A percentile compares a stretch with the other conserved stretches of the same genome.
Evolutionary conservation across 768 basidiomycete genomes (phyloP).

Genomic region (Trametes elegans): DNA sequence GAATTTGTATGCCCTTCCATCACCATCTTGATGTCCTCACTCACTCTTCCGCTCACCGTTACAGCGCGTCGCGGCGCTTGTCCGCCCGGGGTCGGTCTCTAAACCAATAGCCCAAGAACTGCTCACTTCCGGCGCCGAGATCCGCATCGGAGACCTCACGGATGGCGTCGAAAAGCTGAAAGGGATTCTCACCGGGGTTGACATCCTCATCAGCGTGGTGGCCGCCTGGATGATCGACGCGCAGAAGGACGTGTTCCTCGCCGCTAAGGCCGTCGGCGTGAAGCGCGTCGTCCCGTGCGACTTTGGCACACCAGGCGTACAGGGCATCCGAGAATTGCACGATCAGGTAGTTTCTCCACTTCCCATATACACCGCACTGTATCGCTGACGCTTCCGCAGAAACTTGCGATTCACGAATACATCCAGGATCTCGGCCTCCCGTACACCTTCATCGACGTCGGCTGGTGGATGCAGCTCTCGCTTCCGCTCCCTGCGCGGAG

Average conservation of each 20-base stretch:
- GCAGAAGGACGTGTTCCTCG: constrained; percentile 19
- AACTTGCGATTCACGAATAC: constrained; percentile 29
- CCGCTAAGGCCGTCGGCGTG: constrained; percentile 23
- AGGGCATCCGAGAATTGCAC: constrained; percentile 14
- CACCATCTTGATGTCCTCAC: too few relatives aligned
- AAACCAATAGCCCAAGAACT: constrained; percentile 16
- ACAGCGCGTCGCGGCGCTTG: constrained; percentile 14
- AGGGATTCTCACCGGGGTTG: constrained; percentile 14
- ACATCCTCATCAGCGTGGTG: constrained; percentile 18
- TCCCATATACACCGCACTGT: too few relatives aligned
- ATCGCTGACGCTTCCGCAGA: constrained; percentile 24
- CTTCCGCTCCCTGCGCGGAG: constrained; percentile 2
- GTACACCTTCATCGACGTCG: constrained; percentile 34
- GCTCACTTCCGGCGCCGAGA: constrained; percentile 18
- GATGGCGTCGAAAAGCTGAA: constrained; percentile 18
- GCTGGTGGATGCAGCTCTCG: constrained; percentile 32
- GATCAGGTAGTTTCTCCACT: too few relatives aligned
- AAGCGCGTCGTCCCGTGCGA: constrained; percentile 27
- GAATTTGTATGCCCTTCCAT: too few relatives aligned
- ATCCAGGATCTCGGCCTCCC: constrained; percentile 24
- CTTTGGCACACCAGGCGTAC: constrained; percentile 18
- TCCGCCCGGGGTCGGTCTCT: constrained; percentile 17
- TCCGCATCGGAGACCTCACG: constrained; percentile 15
- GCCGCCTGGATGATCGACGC: not conserved
- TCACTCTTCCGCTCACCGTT: too few relatives aligned